phyloP scores from a whole-genome alignment of 345 rosid species.

The Garcia nutans region DNA sequence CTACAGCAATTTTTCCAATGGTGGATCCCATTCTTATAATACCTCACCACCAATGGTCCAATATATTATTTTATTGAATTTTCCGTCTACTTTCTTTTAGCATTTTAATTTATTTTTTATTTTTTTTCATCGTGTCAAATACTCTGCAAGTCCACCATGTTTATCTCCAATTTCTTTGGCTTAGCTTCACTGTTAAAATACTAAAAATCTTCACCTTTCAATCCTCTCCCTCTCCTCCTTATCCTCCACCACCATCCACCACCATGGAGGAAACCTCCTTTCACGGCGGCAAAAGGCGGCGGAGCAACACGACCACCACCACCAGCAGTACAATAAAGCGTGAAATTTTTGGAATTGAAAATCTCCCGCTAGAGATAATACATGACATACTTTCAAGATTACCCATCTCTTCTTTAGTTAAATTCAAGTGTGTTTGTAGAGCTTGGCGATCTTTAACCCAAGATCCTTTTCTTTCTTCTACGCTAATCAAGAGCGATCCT shows the following conservation, averaged over 20 bases:
- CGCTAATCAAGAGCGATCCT: constrained; percentile 23
- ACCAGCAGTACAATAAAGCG: too few species aligned
- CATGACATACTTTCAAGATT: constrained; percentile 62
- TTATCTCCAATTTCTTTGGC: constrained; percentile 23
- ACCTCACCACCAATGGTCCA: too few species aligned
- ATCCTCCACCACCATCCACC: not conserved
- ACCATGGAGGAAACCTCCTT: too few species aligned
- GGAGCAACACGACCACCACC: constrained; percentile 1
- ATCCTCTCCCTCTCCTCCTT: constrained; percentile 14
- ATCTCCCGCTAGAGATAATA: constrained; percentile 57
- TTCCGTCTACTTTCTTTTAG: constrained; percentile 29
- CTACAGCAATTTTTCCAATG: constrained; percentile 33
- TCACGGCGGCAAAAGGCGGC: too few species aligned
- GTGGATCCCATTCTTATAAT: constrained; percentile 25
- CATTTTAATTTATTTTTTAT: too few species aligned
- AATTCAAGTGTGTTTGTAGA: constrained; percentile 40
- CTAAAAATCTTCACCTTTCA: constrained; percentile 8
- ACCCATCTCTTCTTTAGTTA: constrained; percentile 41
- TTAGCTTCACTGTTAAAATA: too few species aligned
- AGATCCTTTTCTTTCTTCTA: constrained; percentile 23
- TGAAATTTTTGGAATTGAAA: constrained; percentile 32
- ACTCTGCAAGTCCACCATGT: constrained; percentile 25
- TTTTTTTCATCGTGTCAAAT: constrained; percentile 20
- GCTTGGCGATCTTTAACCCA: constrained; percentile 34
- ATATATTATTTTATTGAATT: constrained; percentile 32